Evolutionary conservation across 2,329 filamentous ascomycete genomes (phyloP), one percentile per base, ranked within the genome.

Genomic region (Chrysoporthe austroafricana): DNA sequence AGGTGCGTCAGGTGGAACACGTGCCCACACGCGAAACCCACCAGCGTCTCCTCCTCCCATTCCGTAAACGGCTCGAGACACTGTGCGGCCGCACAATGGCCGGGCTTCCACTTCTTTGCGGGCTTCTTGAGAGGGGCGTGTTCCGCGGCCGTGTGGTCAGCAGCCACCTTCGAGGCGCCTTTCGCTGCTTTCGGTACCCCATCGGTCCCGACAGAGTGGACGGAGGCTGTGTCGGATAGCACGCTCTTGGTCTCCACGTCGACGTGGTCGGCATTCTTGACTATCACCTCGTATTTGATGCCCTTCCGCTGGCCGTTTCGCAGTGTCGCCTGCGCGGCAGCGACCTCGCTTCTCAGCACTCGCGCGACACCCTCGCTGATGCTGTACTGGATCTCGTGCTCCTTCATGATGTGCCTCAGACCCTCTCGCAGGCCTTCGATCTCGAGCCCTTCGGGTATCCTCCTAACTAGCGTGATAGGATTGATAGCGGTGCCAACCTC

Each of bases 401-500:
- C 96, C 73, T 95, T 91, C 76, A 99, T 91, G 83, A 99, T 94
- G 67, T 94, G 91, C 57, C 91, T 91, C 3, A 99, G 85, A 0
- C 95, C 96, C 70, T 97, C 93, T 68, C 94, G 86, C 7, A 99
- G 83, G 0, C 96, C 96, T 73, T 96, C 91, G 14, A 99, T 96
- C 76, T 97, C 93, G 0, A 99, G 84, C 0, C 96, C 94, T 75
- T 96, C 93, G 0, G 96, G 96, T 39, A 99, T 99, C 5, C 94
- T 88, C 16, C 92, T 86, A 6, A 99, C 93, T 3, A 99, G 87
- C 18, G 91, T 91, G 70, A 98, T 95, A 0, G 96, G 96, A 74
- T 98, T 90, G 74, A 99, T 96, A 1, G 93, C 89, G 0, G 94
- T 98, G 46, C 96, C 96, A 1, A 97, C 95, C 80, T 98, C 93